phyloP scores from a whole-genome alignment of 495 filamentous ascomycete genomes.

The Amniculicola lignicola region DNA sequence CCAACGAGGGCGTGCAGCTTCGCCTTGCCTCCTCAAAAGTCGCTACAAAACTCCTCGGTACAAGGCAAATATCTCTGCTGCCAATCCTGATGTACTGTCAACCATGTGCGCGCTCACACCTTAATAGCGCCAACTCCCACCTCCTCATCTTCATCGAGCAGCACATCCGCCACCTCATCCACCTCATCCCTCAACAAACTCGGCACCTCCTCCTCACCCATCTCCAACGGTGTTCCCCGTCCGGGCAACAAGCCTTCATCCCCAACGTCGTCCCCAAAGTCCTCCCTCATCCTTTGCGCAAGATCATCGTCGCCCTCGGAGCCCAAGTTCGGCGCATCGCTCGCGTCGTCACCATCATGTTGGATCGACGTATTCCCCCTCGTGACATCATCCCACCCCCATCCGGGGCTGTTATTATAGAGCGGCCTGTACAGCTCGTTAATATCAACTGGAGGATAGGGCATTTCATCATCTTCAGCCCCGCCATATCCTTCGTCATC shows the following conservation, averaged over 20 bases:
- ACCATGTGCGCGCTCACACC: too few species aligned
- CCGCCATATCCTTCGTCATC: slow-evolving; percentile 23
- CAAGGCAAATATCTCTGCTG: too few species aligned
- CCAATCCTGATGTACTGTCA: too few species aligned
- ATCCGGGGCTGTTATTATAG: neutral
- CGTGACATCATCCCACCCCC: neutral
- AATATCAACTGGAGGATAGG: neutral
- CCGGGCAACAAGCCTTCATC: slow-evolving; percentile 6
- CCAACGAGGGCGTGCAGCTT: too few species aligned
- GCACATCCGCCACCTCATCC: slow-evolving; percentile 5
- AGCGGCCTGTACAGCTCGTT: neutral
- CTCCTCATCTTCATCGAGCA: slow-evolving; percentile 13
- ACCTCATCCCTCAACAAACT: slow-evolving; percentile 5
- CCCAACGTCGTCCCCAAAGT: slow-evolving; percentile 26
- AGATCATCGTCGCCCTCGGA: slow-evolving; percentile 1
- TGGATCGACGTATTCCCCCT: neutral
- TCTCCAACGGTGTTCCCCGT: slow-evolving; percentile 4
- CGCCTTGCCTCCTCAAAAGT: too few species aligned
- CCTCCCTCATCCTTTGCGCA: slow-evolving; percentile 20
- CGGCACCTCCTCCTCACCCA: slow-evolving; percentile 19
- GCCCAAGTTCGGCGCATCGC: slow-evolving; percentile 24
- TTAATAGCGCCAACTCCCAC: too few species aligned
- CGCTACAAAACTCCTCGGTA: too few species aligned
- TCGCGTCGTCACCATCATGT: slow-evolving; percentile 15
- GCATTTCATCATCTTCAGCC: slow-evolving; percentile 7